Evolutionary conservation across 2,329 filamentous ascomycete species (phyloP), one percentile per base, ranked within the genome.

Genomic region (Nannizziopsis arthrosporioides): DNA sequence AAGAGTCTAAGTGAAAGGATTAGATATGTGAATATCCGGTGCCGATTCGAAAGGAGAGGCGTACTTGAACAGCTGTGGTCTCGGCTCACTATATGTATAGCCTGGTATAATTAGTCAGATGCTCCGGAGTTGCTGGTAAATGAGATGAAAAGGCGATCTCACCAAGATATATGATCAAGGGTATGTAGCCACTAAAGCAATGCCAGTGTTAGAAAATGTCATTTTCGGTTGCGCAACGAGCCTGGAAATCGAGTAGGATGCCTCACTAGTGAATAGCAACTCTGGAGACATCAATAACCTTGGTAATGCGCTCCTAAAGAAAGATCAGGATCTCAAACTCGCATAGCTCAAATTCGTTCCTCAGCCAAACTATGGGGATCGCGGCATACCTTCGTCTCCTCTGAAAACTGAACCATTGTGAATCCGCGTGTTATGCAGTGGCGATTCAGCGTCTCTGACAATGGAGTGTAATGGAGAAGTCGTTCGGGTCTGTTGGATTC

Each of bases 101-200:
- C 90, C 85, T 92, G 61, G 53, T 51, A 18, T 40, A 22, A 47
- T 55, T 47, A 53, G 54, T 40, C 17, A 31, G 14, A 12, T n/a
- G 31, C 10, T 8, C 35, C 11, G 7, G 36, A 10, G n/a, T 42
- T 22, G 48, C 8, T 1, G 22, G 5, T 27, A 3, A 27, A 27
- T 8, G 11, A 18, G 10, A 32, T 8, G 11, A 32, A 15, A 42
- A 17, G 10, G 30, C 37, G 18, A 54, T 51, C 70, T 61, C 81
- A 92, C 86, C 92, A 61, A 98, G 83, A 70, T 96, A 98, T 68
- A 98, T 78, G 66, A 98, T 93, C 68, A 98, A 71, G 60, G 92
- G 92, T 51, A 98, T 80, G 70, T 96, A 98, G 67, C 92, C 92
- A 75, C 87, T 93, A 60, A 27, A 49, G 46, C 51, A 18, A 12